Conservation (phyloP, 768 basidiomycete species). For the Artomyces pyxidatus region DNA sequence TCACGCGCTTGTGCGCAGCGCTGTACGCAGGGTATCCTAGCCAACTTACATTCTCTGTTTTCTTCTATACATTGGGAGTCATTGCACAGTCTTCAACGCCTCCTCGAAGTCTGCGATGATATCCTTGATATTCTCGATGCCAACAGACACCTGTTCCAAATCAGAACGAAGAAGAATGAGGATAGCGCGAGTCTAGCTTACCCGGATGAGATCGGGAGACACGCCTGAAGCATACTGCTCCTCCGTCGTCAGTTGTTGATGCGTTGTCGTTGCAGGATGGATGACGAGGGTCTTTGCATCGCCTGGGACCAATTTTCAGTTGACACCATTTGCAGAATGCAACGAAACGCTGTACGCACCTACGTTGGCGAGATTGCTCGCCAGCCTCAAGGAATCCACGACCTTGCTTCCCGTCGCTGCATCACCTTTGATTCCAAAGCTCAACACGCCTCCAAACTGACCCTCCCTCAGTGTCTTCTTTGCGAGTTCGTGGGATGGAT, state of each 20-base stretch:
- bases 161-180: background rate
- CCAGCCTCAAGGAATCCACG: conserved; percentile 64
- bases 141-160: conserved; percentile 30
- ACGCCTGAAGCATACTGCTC: conserved; percentile 65
- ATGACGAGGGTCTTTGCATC: conserved; percentile 79
- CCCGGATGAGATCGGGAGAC: conserved; percentile 67
- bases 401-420: conserved; percentile 42
- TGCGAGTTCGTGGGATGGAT: conserved; percentile 54
- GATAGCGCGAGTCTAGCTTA: conserved; percentile 29
- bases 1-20: no score
- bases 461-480: conserved; percentile 46
- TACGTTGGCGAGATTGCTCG: conserved; percentile 67
- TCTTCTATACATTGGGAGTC: background rate
- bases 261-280: conserved; percentile 72
- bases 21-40: no score
- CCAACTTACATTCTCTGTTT: no score
- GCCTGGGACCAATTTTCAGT: conserved; percentile 23
- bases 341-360: conserved; percentile 30
- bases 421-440: conserved; percentile 64
- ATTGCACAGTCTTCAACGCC: conserved; percentile 25
- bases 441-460: conserved; percentile 65
- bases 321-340: conserved; percentile 14
- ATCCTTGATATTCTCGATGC: conserved; percentile 33
- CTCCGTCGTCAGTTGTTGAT: conserved; percentile 53
- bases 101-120: conserved; percentile 36